Base-by-base conservation (phyloP, 352 stramenopile species). In the Globisporangium barbulae region DNA sequence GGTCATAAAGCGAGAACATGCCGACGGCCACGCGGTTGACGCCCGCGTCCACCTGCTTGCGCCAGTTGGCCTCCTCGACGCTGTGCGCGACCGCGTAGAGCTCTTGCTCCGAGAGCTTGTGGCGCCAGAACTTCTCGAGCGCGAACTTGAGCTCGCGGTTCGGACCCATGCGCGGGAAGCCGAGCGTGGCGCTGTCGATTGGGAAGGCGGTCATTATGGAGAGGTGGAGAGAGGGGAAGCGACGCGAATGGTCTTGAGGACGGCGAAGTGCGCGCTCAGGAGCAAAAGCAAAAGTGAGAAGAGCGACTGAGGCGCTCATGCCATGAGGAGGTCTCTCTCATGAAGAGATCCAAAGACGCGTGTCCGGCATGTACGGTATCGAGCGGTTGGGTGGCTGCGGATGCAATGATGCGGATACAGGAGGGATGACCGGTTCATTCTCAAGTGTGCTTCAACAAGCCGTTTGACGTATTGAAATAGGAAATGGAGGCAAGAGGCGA, bases 61-160 rank as follows among this genome's bases (percentile, higher is more conserved):
- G 64, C 92, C 92, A 98, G 65, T 93, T 94, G 68, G 75, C 67
- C 31, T 91, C 75, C 66, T 97, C 89, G 1, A 98, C 83, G 5
- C 71, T 45, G 66, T 88, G 66, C 8, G 88, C 89, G 15, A 93
- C 77, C 39, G 71, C 66, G 57, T 84, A 86, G 37, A 98, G 81
- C 68, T 95, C 89, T n/a, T 85, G 65, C 69, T 95, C 78, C 42
- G 59, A 79, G 56, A 96, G 75, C 62, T 90, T 89, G 59, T 86
- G 76, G 65, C 88, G 87, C 93, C 93, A 98, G 75, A 94, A 96
- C 72, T 96, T 96, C 71, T 98, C 93, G 17, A 98, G 72, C 5
- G 89, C 89, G 68, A 97, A 97, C 85, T 98, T 98, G 64, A 98
- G 87, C 77, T 98, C 92, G 17, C 92, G 87, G 74, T 97, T 97